phyloP scores from a whole-genome alignment of 345 rosid genomes.

The Nephelium lappaceum region DNA sequence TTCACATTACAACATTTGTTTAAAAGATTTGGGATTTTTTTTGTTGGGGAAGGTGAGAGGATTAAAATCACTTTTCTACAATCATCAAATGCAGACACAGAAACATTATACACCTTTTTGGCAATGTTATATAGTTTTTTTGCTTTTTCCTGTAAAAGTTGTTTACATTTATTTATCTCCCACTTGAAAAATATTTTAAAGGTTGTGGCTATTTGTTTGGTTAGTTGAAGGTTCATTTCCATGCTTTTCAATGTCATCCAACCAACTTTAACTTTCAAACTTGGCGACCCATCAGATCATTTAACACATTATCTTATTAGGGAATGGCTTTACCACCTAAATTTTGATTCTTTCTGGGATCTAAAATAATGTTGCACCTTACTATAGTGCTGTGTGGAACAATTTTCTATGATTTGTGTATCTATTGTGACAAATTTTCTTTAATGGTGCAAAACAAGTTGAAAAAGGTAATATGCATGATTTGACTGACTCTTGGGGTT shows the following conservation, averaged over 20 bases:
- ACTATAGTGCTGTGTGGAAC: too few species aligned
- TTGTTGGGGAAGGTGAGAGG: not conserved
- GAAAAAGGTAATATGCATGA: not conserved
- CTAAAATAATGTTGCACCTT: not conserved
- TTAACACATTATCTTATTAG: constrained; percentile 32
- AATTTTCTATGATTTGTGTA: not conserved
- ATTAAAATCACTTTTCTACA: not conserved
- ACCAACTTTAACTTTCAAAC: constrained; percentile 30
- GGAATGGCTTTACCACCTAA: constrained; percentile 48
- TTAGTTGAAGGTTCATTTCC: constrained; percentile 1
- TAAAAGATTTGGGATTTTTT: constrained; percentile 5
- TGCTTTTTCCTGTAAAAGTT: constrained; percentile 11
- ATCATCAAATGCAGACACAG: not conserved
- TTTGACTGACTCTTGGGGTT: not conserved
- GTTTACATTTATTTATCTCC: not conserved
- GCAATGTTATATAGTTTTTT: constrained; percentile 15
- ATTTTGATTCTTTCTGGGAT: not conserved
- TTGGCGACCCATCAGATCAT: constrained; percentile 30
- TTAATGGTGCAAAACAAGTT: not conserved
- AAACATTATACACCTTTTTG: not conserved
- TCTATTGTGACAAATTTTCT: not conserved
- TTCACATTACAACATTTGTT: not conserved
- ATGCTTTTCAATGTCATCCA: constrained; percentile 15
- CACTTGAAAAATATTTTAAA: not conserved
- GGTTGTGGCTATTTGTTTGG: not conserved